Conservation (phyloP, 495 filamentous ascomycete genomes). For the Hypoxylon cercidicola region DNA sequence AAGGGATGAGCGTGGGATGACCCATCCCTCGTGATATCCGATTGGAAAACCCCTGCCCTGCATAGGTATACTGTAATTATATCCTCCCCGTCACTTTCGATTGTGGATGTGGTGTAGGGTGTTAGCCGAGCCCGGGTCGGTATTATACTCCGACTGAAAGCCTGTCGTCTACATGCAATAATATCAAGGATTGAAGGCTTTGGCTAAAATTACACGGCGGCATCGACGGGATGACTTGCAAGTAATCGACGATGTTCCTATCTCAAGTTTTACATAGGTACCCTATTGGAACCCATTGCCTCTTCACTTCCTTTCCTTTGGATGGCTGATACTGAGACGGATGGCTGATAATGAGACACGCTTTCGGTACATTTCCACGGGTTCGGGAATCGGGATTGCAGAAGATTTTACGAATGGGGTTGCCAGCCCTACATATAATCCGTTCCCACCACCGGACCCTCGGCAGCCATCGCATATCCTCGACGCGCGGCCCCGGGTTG, state of each 20-base stretch:
- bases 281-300: too few relatives aligned
- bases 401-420: conserved; percentile 17
- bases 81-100: conserved; percentile 8
- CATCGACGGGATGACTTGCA: not conserved
- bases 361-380: not conserved
- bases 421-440: conserved; percentile 29
- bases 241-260: not conserved
- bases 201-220: conserved; percentile 19
- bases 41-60: conserved; percentile 17
- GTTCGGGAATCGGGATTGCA: conserved; percentile 30
- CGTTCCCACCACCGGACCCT: conserved; percentile 27
- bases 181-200: conserved; percentile 13
- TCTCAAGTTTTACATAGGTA: not conserved
- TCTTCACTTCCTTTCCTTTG: too few relatives aligned
- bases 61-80: conserved; percentile 13
- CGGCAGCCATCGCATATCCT: conserved; percentile 23
- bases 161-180: conserved; percentile 20
- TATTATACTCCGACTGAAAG: conserved; percentile 11
- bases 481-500: conserved; percentile 39
- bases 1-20: conserved; percentile 17
- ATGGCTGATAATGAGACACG: not conserved
- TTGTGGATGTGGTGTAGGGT: conserved; percentile 9
- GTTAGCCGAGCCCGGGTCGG: conserved; percentile 33
- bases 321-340: too few relatives aligned
- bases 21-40: conserved; percentile 2